Evolutionary conservation across 2,329 filamentous ascomycete genomes (phyloP), one percentile per base, ranked within the genome.

Genomic region (Talaromyces funiculosus): DNA sequence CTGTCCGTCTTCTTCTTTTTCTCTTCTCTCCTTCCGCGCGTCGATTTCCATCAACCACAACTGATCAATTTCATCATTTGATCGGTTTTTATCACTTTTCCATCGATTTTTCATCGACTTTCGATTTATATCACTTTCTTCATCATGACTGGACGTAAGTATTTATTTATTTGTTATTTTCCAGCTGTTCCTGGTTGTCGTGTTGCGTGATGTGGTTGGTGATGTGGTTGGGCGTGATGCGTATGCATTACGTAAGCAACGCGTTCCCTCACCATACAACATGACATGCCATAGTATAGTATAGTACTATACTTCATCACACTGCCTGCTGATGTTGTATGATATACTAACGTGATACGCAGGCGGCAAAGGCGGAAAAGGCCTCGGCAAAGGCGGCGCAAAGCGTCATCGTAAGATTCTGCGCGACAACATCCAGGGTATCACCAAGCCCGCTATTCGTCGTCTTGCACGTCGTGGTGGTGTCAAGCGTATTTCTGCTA

Each of bases 401-500:
- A 97, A 97, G 90, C 93, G 93, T 81, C 93, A 97, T 83, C 89
- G 93, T 75, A 97, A 97, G 90, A 97, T 97, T 86, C 85, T 97
- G 80, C 92, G 93, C 81, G 93, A 97, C 89, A 97, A 97, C 90
- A 97, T 97, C 77, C 92, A 97, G 84, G 92, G 92, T 82, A 97
- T 97, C 78, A 97, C 92, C 76, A 97, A 97, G 89, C 93, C 92
- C 71, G 92, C 92, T 70, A 97, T 97, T 81, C 90, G 92, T 73
- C 92, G 93, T 95, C 92, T 97, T 77, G 92, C 92, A 67, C 92
- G 92, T 82, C 92, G 92, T 95, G 92, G 93, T 78, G 92, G 92
- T 92, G 92, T 97, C 85, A 97, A 97, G 90, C 92, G 92, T 96
- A 97, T 97, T 75, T 96, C 92, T 72, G 92, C 92, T 77, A 96